Base-by-base conservation (phyloP, 2,329 filamentous ascomycete species). In the Aquanectria penicillioides region DNA sequence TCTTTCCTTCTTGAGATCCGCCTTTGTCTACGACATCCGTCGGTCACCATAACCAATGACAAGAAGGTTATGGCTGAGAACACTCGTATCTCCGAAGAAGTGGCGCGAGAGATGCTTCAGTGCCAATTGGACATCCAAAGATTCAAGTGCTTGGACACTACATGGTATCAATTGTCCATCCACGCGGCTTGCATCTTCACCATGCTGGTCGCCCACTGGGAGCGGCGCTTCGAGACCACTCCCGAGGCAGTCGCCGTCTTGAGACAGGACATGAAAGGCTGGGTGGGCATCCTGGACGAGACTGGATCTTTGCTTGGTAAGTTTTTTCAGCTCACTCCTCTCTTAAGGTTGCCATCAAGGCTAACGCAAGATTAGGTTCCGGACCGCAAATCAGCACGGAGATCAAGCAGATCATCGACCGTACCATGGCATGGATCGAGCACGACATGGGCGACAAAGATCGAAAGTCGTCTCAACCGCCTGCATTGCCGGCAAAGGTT, bases 161-260 rank as follows among this genome's bases (percentile, higher is more conserved):
- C 90, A 1, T 94, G 91, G 90, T 90, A 91, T 67, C 89, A 89
- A 43, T 82, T 87, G 44, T 88, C 90, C 0, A 83, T 91, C 6
- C 92, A 91, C 69, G 82, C 91, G 11, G 86, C 89, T 37, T 89
- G 89, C 22, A 88, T 92, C 55, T 91, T 93, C 66, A 90, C 89
- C 0, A 88, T 85, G 12, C 77, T 94, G 0, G 91, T 90, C 41
- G 85, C 86, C 2, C 83, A 88, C 53, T 91, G 87, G 79, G 85
- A 92, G 70, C 84, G 88, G 43, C 82, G 89, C 25, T 84, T 86
- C 44, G 80, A 84, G 9, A 84, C 86, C 10, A 86, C 84, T 0
- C 75, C 80, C 0, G 79, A 80, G 2, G 86, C 91, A 56, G 77
- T 93, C 50, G 78, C 81, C 13, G 75, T 75, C n/a, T 77, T 94